A percentile compares a stretch with the other conserved stretches of the same genome.
These are phyloP conservation scores for Yamadazyma takamatsuzukensis DNA, from an alignment of 805 yeast species.

Conservation along the genomic window DNA sequence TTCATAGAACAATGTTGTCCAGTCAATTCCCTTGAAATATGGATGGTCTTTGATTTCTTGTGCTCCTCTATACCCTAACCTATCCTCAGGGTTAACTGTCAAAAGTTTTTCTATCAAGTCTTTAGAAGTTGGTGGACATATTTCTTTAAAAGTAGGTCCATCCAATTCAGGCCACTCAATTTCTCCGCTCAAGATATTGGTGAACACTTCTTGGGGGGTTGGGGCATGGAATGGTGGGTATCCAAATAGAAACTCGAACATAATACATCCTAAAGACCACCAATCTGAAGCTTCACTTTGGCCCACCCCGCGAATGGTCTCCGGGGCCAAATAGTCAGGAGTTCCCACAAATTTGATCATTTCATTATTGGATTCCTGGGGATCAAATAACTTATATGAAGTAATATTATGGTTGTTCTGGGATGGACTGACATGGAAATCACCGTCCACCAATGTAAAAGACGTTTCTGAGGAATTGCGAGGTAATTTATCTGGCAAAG, in stretches of 20 bases:
- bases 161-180: constrained; percentile 80
- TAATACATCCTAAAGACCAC: constrained; percentile 98
- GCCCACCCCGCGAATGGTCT: constrained; percentile 78
- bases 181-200: constrained; percentile 66
- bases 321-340: constrained; percentile 97
- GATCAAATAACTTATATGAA: constrained; percentile 68
- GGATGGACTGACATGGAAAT: constrained; percentile 29
- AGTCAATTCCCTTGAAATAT: constrained; percentile 66
- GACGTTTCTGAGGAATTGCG: constrained; percentile 56
- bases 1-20: constrained; percentile 68
- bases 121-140: constrained; percentile 64
- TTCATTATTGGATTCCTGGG: constrained; percentile 38
- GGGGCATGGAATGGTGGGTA: constrained; percentile 91
- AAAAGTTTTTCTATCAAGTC: constrained; percentile 68
- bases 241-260: constrained; percentile 89
- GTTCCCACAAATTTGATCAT: constrained; percentile 84
- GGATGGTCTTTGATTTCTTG: constrained; percentile 77
- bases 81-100: constrained; percentile 54
- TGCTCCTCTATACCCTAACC: constrained; percentile 80
- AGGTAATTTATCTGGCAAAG: constrained; percentile 43
- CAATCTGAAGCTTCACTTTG: constrained; percentile 90
- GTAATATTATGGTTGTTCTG: constrained; percentile 19
- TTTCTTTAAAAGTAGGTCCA: constrained; percentile 47
- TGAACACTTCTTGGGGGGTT: constrained; percentile 76
- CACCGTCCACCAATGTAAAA: constrained; percentile 53